Percentiles rank a stretch among this genome's conserved stretches.
phyloP scores from a whole-genome alignment of 164 flowering plant genomes.

The Annona cherimola region DNA sequence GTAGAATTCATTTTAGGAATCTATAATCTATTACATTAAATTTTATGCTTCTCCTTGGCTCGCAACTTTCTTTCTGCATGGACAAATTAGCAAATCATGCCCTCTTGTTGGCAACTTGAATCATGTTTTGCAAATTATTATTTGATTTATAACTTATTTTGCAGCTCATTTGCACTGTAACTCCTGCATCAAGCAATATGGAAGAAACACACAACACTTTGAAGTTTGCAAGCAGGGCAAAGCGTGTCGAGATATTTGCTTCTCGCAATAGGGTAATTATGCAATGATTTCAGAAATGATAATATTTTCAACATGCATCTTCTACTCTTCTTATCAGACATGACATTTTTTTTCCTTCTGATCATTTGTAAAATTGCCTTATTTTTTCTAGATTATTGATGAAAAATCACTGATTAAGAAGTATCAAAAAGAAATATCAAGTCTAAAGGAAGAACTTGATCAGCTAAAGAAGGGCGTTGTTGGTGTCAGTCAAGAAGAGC shows the following conservation, averaged over 20 bases:
- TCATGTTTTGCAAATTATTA: background rate
- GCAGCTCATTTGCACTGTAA: slow-evolving; percentile 97
- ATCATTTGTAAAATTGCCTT: background rate
- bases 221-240: slow-evolving; percentile 97
- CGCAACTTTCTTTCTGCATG: background rate
- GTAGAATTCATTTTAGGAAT: background rate
- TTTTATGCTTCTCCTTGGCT: background rate
- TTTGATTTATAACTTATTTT: slow-evolving; percentile 9
- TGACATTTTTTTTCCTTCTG: background rate
- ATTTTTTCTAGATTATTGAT: slow-evolving; percentile 73
- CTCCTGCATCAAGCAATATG: slow-evolving; percentile 96
- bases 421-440: slow-evolving; percentile 89
- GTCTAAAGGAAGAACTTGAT: slow-evolving; percentile 81
- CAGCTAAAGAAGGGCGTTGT: slow-evolving; percentile 75
- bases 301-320: background rate
- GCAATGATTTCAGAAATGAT: background rate
- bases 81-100: background rate
- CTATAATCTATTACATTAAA: background rate
- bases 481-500: slow-evolving; percentile 82
- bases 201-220: slow-evolving; percentile 99
- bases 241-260: slow-evolving; percentile 90
- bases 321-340: background rate
- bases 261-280: slow-evolving; percentile 83
- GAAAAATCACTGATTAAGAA: slow-evolving; percentile 97
- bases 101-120: background rate